Base-by-base conservation (phyloP, 371 early-diverging fungal genomes). In the Conidiobolus incongruus region DNA sequence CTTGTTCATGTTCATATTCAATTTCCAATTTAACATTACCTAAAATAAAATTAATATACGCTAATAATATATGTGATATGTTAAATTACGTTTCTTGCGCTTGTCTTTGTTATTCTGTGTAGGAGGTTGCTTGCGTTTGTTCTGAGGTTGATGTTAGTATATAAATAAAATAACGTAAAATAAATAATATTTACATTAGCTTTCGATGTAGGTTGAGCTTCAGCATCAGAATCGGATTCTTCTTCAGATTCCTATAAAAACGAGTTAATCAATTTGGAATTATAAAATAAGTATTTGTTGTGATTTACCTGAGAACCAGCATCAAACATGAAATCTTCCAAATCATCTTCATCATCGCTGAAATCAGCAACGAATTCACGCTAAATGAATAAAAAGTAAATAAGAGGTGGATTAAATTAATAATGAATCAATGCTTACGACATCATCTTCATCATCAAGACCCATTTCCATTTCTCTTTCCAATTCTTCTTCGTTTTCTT, bases 401-500 rank as follows among this genome's bases (percentile, higher is more conserved):
- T n/a, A n/a, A n/a, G n/a, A n/a, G n/a, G n/a, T n/a, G n/a, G n/a
- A n/a, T 38, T 21, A 37, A 35, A 31, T 40, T 22, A 44, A 45
- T 33, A 28, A 29, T 11, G 6, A 17, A n/a, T 29, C 30, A 30
- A 20, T 7, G 15, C 15, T 20, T 11, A 30, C n/a, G 30, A 21
- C 3, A 19, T 30, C 3, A 30, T 23, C 6, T 42, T 29, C 11
- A 17, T 16, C 16, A 20, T 28, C 22, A 35, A 26, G 23, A n/a
- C 28, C 5, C 51, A 56, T 55, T 37, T 56, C 56, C 37, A 64
- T 66, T 47, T 68, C 66, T 32, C 59, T 58, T 48, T 56, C 61
- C 22, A 65, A 62, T 29, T 63, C 66, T 31, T 61, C 68, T 17
- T 68, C 70, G 21, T 66, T 72, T 37, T 72, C 70, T 23, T 64